Percentiles rank a stretch among this genome's conserved stretches.
phyloP scores from a whole-genome alignment of 2,329 filamentous ascomycete species.

The Monosporascus sp. region DNA sequence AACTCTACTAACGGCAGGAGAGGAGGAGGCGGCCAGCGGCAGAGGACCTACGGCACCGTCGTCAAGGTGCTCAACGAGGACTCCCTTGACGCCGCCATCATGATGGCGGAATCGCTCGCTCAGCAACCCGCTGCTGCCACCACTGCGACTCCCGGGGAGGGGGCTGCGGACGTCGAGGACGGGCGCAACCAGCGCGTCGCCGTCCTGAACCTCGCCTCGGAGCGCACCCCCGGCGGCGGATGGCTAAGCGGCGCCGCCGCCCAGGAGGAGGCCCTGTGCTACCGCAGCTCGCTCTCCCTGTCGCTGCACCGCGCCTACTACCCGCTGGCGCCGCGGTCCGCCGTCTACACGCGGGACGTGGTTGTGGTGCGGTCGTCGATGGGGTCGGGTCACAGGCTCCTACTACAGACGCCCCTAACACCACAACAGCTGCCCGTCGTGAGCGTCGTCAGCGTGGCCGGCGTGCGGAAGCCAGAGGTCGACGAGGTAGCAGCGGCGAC shows the following conservation, averaged over 20 bases:
- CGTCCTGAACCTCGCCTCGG: conserved; percentile 54
- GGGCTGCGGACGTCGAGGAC: not conserved
- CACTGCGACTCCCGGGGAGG: conserved; percentile 8
- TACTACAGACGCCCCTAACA: conserved; percentile 5
- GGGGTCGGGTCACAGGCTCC: conserved; percentile 18
- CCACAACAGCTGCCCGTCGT: conserved; percentile 29
- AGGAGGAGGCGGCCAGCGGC: too few species aligned
- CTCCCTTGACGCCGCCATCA: conserved; percentile 51
- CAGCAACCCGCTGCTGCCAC: conserved; percentile 7
- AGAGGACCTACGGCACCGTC: conserved; percentile 12
- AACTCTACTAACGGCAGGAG: conserved; percentile 12
- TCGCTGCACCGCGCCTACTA: conserved; percentile 26
- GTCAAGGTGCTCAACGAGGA: conserved; percentile 52
- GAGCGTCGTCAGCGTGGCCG: conserved; percentile 38
- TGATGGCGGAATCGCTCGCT: conserved; percentile 19
- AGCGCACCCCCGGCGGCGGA: conserved; percentile 44
- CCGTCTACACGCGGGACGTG: conserved; percentile 28
- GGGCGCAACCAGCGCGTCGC: conserved; percentile 30
- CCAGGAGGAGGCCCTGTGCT: conserved; percentile 58
- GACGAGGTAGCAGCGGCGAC: not conserved
- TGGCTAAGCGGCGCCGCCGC: conserved; percentile 47
- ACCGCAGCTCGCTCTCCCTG: conserved; percentile 40
- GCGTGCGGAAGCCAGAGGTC: conserved; percentile 9
- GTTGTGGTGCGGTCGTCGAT: conserved; percentile 23
- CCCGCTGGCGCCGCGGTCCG: conserved; percentile 14